These are phyloP conservation scores for Phytophthora idaei DNA, from an alignment of 352 stramenopile genomes.

Conservation along the genomic window DNA sequence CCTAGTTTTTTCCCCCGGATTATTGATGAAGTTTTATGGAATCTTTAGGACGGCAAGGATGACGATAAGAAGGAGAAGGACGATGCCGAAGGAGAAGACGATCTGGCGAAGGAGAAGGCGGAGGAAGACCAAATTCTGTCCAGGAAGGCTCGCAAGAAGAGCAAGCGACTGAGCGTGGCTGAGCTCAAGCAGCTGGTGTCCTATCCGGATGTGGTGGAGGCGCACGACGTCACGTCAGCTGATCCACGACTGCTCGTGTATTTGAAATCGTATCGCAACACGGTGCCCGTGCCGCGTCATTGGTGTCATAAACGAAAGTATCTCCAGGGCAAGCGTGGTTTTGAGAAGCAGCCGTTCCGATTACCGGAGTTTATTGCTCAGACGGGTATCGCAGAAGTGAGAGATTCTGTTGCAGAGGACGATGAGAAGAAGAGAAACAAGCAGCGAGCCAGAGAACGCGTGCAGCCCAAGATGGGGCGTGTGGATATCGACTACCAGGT, in stretches of 20 bases:
- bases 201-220: slow-evolving; percentile 95
- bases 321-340: slow-evolving; percentile 95
- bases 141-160: slow-evolving; percentile 94
- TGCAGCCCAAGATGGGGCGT: slow-evolving; percentile 95
- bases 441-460: slow-evolving; percentile 91
- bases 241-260: slow-evolving; percentile 96
- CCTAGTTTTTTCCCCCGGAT: neutral
- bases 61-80: slow-evolving; percentile 33
- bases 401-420: slow-evolving; percentile 73
- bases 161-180: slow-evolving; percentile 93
- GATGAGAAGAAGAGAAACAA: slow-evolving; percentile 93
- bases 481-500: slow-evolving; percentile 99
- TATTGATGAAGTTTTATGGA: slow-evolving; percentile 3
- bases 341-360: slow-evolving; percentile 95
- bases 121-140: slow-evolving; percentile 70
- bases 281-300: slow-evolving; percentile 96
- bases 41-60: slow-evolving; percentile 34
- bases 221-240: slow-evolving; percentile 95
- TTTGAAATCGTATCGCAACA: slow-evolving; percentile 96
- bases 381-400: slow-evolving; percentile 91
- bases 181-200: slow-evolving; percentile 96
- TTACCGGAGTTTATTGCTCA: slow-evolving; percentile 98
- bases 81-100: slow-evolving; percentile 20
- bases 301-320: slow-evolving; percentile 99
- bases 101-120: slow-evolving; percentile 32